Percentiles rank a stretch among this genome's conserved stretches.
Conservation (phyloP, 2,329 filamentous ascomycete species). For the Cladorrhinum sp. region DNA sequence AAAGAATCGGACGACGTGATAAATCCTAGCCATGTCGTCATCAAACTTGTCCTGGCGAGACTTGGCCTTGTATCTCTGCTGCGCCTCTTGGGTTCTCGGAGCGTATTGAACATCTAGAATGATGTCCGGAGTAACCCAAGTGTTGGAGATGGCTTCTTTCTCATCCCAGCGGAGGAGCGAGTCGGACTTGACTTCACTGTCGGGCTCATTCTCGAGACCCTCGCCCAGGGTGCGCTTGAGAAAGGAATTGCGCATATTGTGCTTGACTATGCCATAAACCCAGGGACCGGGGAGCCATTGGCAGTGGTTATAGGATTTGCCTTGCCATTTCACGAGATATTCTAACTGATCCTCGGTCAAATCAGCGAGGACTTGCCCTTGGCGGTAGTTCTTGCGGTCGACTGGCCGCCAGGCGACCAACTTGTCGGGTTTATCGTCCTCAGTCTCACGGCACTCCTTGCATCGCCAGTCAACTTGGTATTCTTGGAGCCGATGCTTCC, state of each 20-base stretch:
- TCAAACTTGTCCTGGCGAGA: conserved; percentile 56
- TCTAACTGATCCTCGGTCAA: conserved; percentile 78
- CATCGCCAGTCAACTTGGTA: conserved; percentile 78
- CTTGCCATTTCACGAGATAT: conserved; percentile 87
- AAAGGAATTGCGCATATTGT: conserved; percentile 70
- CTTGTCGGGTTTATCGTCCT: conserved; percentile 63
- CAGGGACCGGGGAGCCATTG: conserved; percentile 87
- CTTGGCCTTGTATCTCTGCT: conserved; percentile 50
- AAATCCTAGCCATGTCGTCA: conserved; percentile 68
- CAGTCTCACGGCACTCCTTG: conserved; percentile 65
- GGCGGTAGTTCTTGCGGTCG: conserved; percentile 53
- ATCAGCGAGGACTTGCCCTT: conserved; percentile 51
- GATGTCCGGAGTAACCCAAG: conserved; percentile 82
- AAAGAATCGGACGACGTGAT: conserved; percentile 68
- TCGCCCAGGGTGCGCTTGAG: conserved; percentile 63
- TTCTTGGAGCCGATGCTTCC: conserved; percentile 63
- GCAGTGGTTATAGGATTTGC: conserved; percentile 75
- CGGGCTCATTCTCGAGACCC: conserved; percentile 36
- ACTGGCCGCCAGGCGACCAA: conserved; percentile 83
- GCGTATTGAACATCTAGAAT: conserved; percentile 65
- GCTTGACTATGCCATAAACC: conserved; percentile 70
- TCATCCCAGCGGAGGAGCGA: conserved; percentile 63
- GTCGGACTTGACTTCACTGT: conserved; percentile 20
- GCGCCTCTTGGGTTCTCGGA: conserved; percentile 15
- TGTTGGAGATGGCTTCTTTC: conserved; percentile 81